Conservation (phyloP, 1,139 yeast species). For the Lodderomyces margitis region DNA sequence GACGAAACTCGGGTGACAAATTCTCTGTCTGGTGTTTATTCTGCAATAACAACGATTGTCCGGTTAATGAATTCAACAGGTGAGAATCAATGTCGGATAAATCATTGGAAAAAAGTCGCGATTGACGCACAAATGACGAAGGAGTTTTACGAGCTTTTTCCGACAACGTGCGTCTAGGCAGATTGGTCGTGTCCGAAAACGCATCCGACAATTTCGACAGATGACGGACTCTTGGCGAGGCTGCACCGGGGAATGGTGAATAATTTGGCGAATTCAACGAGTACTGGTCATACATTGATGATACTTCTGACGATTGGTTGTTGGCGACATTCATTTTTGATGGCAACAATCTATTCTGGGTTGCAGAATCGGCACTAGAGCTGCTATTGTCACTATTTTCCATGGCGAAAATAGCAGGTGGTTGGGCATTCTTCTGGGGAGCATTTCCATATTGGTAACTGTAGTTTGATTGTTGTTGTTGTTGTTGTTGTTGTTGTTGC, state of each 20-base stretch:
- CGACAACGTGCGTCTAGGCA: slow-evolving; percentile 21
- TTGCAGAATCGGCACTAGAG: slow-evolving; percentile 8
- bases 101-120: slow-evolving; percentile 30
- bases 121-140: slow-evolving; percentile 39
- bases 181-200: slow-evolving; percentile 7
- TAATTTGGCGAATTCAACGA: slow-evolving; percentile 5
- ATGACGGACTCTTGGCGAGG: slow-evolving; percentile 9
- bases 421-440: neutral
- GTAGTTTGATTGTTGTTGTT: neutral
- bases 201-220: slow-evolving; percentile 3
- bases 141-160: slow-evolving; percentile 37
- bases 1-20: slow-evolving; percentile 40
- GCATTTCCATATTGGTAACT: neutral
- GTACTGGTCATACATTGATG: slow-evolving; percentile 9
- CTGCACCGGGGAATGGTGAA: slow-evolving; percentile 2
- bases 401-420: slow-evolving; percentile 4
- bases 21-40: slow-evolving; percentile 25
- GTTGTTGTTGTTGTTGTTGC: neutral
- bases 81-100: slow-evolving; percentile 17
- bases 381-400: slow-evolving; percentile 10
- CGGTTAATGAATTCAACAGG: slow-evolving; percentile 16
- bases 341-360: slow-evolving; percentile 7
- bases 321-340: slow-evolving; percentile 6
- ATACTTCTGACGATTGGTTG: slow-evolving; percentile 9
- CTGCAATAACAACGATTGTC: slow-evolving; percentile 20